Base-by-base conservation (phyloP, 257 asterid genomes). In the Eustoma russellianum region DNA sequence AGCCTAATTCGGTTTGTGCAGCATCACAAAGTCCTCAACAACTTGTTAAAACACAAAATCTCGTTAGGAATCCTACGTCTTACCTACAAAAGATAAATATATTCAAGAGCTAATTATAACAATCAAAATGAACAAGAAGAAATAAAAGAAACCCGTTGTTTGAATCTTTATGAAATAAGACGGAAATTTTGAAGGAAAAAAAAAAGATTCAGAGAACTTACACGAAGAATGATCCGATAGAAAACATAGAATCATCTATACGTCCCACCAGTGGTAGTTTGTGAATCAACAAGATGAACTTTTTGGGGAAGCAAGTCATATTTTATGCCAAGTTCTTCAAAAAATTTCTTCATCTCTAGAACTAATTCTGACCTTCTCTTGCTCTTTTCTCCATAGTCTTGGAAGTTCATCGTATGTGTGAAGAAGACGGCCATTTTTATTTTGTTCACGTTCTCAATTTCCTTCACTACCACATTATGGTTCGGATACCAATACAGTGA, bases 401-500 rank as follows among this genome's bases (percentile, higher is more conserved):
- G 97, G 57, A 85, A 89, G 77, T 89, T 86, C 85, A 89, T 86
- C 1, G 90, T 89, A 62, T 85, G 94, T 40, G 74, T 85, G 73
- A 85, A 77, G 41, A 24, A 75, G 49, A 88, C 51, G 43, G 63
- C 87, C 90, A 89, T 85, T 73, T 83, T 85, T 30, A 89, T 74
- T 81, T 89, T 85, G 85, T 89, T 86, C 75, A 83, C 76, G 12
- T 83, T 80, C 62, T 91, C 95, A 17, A 91, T 87, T 76, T 87
- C 98, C 77, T 79, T 84, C 64, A 87, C 97, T 41, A 82, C 92
- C 35, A 91, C 63, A 40, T 54, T 91, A 79, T 91, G 98, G 70
- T 83, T 80, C 1, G 97, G 85, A 67, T 91, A 83, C 98, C 98
- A 91, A 50, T 60, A 64, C 40, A 61, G 82, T 3, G 92, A 77